These are phyloP conservation scores for Dendrobium nobile DNA, from an alignment of 106 monocot species.

Conservation along the genomic window DNA sequence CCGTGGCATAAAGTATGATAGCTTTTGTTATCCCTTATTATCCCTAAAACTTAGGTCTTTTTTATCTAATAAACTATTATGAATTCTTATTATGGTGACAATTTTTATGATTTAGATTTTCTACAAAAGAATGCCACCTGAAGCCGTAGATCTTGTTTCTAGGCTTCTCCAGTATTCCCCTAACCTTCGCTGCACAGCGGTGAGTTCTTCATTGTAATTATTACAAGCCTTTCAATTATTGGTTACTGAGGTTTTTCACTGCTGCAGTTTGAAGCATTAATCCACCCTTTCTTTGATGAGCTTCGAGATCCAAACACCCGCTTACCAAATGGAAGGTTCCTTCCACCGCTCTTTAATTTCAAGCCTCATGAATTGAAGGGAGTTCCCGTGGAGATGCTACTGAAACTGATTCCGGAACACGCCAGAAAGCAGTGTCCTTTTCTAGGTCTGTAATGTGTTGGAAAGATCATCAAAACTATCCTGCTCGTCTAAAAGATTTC, in stretches of 20 bases:
- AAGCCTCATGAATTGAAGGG: conserved; percentile 59
- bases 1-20: conserved; percentile 63
- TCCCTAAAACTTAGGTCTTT: no score
- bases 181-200: conserved; percentile 59
- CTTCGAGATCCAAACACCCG: conserved; percentile 53
- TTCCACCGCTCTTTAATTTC: conserved; percentile 60
- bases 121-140: conserved; percentile 59
- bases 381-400: conserved; percentile 33
- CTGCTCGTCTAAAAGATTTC: no score
- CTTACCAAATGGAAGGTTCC: conserved; percentile 47
- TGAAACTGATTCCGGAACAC: conserved; percentile 52
- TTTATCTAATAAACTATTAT: not conserved
- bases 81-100: not conserved
- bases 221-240: no score
- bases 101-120: conserved; percentile 30
- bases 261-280: conserved; percentile 46
- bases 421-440: conserved; percentile 64
- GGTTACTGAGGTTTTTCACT: not conserved
- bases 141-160: conserved; percentile 64
- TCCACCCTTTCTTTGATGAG: conserved; percentile 57
- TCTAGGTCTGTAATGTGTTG: conserved; percentile 26
- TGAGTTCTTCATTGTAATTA: conserved; percentile 15
- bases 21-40: not conserved
- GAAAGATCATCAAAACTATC: no score
- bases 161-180: conserved; percentile 76